Evolutionary conservation across 257 asterid species (phyloP).

Genomic region (Solanum pinnatisectum): DNA sequence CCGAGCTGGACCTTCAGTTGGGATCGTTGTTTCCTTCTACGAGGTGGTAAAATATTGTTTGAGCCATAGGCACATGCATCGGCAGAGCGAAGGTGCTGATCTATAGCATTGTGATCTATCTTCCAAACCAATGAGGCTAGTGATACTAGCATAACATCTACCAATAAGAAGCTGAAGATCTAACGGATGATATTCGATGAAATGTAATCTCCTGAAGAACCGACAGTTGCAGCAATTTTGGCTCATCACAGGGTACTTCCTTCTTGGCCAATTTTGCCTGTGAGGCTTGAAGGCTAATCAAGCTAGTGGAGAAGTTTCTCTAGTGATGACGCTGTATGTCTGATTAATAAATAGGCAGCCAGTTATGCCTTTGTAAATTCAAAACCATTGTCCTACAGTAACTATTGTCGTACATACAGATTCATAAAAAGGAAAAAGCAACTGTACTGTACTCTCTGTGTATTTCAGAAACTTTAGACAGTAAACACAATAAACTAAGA

Average conservation of each 20-base stretch:
- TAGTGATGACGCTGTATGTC: background rate
- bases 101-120: background rate
- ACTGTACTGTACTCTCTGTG: background rate
- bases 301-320: background rate
- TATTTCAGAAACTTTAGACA: background rate
- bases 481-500: background rate
- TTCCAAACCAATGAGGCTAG: background rate
- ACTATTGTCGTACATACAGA: background rate
- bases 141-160: background rate
- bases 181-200: background rate
- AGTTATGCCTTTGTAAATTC: background rate
- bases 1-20: conserved; percentile 90
- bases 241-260: background rate
- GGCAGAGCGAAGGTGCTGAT: background rate
- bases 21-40: conserved; percentile 75
- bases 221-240: background rate
- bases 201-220: background rate
- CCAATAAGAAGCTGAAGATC: background rate
- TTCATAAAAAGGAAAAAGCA: background rate
- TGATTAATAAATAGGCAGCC: background rate
- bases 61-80: conserved; percentile 19
- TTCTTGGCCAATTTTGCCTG: background rate
- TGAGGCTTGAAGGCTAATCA: background rate
- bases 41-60: conserved; percentile 56
- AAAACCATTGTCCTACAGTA: background rate